Conservation (phyloP, 164 flowering plant species). For the Berberis thunbergii region DNA sequence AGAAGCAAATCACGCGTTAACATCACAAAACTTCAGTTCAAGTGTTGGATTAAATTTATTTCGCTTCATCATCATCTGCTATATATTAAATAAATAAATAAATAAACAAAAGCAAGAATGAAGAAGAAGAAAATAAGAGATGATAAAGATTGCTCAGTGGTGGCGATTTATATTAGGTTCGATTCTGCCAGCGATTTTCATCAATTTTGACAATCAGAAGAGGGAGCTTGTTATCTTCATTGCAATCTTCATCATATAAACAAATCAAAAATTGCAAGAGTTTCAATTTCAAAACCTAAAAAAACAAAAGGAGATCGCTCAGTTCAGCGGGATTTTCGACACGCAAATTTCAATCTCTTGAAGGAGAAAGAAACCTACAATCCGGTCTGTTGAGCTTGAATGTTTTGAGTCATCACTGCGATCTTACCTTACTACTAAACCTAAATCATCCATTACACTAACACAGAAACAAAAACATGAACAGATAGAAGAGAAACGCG, state of each 20-base stretch:
- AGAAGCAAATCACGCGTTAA: slow-evolving; percentile 10
- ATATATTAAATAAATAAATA: too few relatives aligned
- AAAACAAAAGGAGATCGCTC: slow-evolving; percentile 12
- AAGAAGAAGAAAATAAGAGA: too few relatives aligned
- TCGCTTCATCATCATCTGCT: slow-evolving; percentile 29
- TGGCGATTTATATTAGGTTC: slow-evolving; percentile 20
- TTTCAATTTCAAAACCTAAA: not conserved
- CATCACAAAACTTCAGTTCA: slow-evolving; percentile 34
- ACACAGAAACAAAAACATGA: too few relatives aligned
- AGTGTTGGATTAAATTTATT: slow-evolving; percentile 31
- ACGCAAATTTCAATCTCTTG: slow-evolving; percentile 12
- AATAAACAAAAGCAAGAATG: not conserved
- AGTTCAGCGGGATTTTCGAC: slow-evolving; percentile 24
- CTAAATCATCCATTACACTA: too few relatives aligned
- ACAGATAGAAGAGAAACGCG: too few relatives aligned
- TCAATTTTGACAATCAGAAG: slow-evolving; percentile 18
- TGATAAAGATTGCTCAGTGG: slow-evolving; percentile 15
- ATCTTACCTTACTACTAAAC: not conserved
- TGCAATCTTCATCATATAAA: slow-evolving; percentile 5
- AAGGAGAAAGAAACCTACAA: slow-evolving; percentile 19
- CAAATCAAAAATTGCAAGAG: not conserved
- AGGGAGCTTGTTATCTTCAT: slow-evolving; percentile 28
- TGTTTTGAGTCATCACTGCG: slow-evolving; percentile 17
- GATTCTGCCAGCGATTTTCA: slow-evolving; percentile 24
- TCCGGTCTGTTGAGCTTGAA: slow-evolving; percentile 48